These are phyloP conservation scores for Boehmeria nivea DNA, from an alignment of 306 rosid genomes.

Conservation along the genomic window DNA sequence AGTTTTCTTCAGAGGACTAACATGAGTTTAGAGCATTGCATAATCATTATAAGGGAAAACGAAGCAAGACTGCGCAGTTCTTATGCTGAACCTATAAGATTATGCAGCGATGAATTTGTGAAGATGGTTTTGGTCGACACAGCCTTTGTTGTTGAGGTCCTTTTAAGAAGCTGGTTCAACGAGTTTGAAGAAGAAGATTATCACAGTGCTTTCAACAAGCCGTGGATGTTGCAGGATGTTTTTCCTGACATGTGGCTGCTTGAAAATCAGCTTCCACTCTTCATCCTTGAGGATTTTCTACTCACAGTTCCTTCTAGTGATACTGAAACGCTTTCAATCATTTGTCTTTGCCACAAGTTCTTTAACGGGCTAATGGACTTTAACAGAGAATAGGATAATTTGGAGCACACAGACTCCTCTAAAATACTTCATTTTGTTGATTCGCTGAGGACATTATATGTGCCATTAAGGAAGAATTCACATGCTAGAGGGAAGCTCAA, in stretches of 20 bases:
- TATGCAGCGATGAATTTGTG: conserved; percentile 13
- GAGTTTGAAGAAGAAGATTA: background rate
- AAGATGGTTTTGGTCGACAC: conserved; percentile 23
- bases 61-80: conserved; percentile 7
- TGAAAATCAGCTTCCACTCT: conserved; percentile 42
- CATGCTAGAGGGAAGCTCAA: too few relatives aligned
- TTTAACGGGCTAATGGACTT: background rate
- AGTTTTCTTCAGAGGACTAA: background rate
- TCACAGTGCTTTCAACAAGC: conserved; percentile 20
- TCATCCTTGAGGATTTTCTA: conserved; percentile 14
- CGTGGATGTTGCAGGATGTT: conserved; percentile 34
- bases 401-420: background rate
- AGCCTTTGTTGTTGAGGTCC: conserved; percentile 19
- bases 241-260: conserved; percentile 29
- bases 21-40: background rate
- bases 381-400: background rate
- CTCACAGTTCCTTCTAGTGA: background rate
- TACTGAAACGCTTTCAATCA: background rate
- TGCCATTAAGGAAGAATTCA: conserved; percentile 27
- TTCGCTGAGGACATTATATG: conserved; percentile 21
- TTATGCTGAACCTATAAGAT: conserved; percentile 5
- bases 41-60: background rate
- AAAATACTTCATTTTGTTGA: conserved; percentile 32
- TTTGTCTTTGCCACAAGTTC: conserved; percentile 15
- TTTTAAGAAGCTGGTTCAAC: background rate